A percentile compares a stretch with the other conserved stretches of the same genome.
These are phyloP conservation scores for Fusarium euwallaceae DNA, from an alignment of 2,329 filamentous ascomycete species.

Conservation along the genomic window DNA sequence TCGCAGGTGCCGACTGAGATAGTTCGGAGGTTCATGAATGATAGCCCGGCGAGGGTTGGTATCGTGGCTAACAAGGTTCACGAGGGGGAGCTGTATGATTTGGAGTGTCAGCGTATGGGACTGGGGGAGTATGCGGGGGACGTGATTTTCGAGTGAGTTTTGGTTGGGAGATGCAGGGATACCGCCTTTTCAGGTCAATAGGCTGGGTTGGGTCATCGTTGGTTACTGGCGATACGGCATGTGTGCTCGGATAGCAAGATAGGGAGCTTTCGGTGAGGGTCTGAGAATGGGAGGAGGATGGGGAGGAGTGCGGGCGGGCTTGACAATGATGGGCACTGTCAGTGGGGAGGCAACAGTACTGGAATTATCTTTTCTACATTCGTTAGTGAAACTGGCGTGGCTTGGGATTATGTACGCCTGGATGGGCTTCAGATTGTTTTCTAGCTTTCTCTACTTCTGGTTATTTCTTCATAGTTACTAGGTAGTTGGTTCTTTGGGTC, in stretches of 20 bases:
- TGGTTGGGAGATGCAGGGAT: neutral
- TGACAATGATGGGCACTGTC: neutral
- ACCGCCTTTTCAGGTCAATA: neutral
- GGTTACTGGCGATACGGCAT: neutral
- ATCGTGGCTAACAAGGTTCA: neutral
- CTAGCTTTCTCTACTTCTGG: neutral
- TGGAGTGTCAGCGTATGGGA: neutral
- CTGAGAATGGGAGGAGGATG: neutral
- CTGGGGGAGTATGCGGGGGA: neutral
- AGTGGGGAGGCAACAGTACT: neutral
- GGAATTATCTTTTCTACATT: neutral
- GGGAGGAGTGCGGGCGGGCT: neutral
- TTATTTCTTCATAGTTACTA: neutral
- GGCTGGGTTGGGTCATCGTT: neutral
- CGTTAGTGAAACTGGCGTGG: neutral
- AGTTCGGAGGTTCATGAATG: neutral
- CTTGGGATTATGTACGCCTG: neutral
- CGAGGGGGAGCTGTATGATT: neutral
- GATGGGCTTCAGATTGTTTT: neutral
- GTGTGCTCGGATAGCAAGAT: neutral
- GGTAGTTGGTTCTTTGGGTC: neutral
- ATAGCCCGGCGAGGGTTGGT: neutral
- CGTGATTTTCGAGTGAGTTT: neutral
- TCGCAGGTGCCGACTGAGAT: neutral
- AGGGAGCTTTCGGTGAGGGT: neutral